These are phyloP conservation scores for Pseudonitzschia multistriata DNA, from an alignment of 108 stramenopile genomes.

Conservation along the genomic window DNA sequence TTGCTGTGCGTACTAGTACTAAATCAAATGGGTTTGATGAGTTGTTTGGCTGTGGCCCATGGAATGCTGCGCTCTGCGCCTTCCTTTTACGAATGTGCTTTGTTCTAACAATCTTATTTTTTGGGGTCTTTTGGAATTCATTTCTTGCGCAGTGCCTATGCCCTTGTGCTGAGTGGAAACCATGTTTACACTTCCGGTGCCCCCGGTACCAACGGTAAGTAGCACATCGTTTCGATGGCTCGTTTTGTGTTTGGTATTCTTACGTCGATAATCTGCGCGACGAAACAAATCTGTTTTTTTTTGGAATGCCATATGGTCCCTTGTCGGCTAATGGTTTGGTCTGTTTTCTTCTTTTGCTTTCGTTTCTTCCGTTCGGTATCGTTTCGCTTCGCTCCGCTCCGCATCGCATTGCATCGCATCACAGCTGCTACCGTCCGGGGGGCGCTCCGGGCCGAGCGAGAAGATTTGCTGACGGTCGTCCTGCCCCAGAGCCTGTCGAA, in stretches of 20 bases:
- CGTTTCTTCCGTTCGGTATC: not conserved
- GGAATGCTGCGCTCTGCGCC: too few relatives aligned
- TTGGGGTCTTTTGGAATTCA: too few relatives aligned
- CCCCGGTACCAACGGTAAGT: constrained; percentile 79
- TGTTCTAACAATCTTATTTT: too few relatives aligned
- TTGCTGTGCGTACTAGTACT: constrained; percentile 61
- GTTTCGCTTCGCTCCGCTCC: not conserved
- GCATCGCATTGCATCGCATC: too few relatives aligned
- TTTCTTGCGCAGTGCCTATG: constrained; percentile 88
- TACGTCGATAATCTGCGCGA: not conserved
- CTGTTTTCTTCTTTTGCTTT: not conserved
- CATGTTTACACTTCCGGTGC: constrained; percentile 93
- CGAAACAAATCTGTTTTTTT: not conserved
- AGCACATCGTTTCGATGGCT: not conserved
- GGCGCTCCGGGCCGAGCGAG: constrained; percentile 84
- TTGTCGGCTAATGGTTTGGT: not conserved
- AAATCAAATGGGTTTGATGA: not conserved
- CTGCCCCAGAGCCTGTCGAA: constrained; percentile 86
- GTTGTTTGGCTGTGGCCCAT: too few relatives aligned
- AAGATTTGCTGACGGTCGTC: constrained; percentile 88
- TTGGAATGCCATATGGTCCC: not conserved
- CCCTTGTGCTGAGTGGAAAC: constrained; percentile 88
- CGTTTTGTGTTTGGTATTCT: not conserved
- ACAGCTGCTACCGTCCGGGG: constrained; percentile 76
- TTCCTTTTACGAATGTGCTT: too few relatives aligned